Base-by-base conservation (phyloP, 2,329 filamentous ascomycete genomes). In the Neodidymelliopsis sp. region DNA sequence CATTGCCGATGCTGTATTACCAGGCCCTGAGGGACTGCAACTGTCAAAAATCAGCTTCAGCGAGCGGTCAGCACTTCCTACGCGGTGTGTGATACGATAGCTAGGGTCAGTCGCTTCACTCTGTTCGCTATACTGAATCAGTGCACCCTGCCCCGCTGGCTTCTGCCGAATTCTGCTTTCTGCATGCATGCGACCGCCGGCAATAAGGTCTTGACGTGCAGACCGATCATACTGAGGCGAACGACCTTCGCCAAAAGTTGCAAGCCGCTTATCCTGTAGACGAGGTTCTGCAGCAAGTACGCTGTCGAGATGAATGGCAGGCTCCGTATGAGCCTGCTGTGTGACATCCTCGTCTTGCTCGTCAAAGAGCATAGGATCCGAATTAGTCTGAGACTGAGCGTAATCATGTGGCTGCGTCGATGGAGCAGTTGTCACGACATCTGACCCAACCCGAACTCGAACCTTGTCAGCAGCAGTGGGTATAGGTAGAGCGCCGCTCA, bases 361-460 rank as follows among this genome's bases (percentile, higher is more conserved):
- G 38, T 71, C 70, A 40, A 74, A 69, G 8, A 74, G 60, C 69
- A 74, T 74, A 18, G 59, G 43, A 23, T 72, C 69, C 7, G 70
- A 71, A 12, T 61, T 67, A 28, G 53, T 55, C 20, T 51, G 49
- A 13, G 54, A 57, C n/a, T 37, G 42, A 23, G 33, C 34, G 24
- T 35, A 46, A 34, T 38, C 46, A 27, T 43, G 29, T 11, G 36
- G 45, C 28, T 54, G 53, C 30, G 43, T 58, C 29, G 59, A 57
- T n/a, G 49, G 55, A 28, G 53, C 55, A 39, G 55, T 66, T 37
- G 59, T 60, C 55, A 69, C 59, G 47, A 68, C 71, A 54, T 71
- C 65, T 41, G 65, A 65, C 12, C 72, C 72, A 45, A 75, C 71
- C 18, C 63, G 67, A 45, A 74, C 62, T 35, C 54, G 62, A 40